These are phyloP conservation scores for Paxillus involutus DNA, from an alignment of 768 basidiomycete genomes.

Conservation along the genomic window DNA sequence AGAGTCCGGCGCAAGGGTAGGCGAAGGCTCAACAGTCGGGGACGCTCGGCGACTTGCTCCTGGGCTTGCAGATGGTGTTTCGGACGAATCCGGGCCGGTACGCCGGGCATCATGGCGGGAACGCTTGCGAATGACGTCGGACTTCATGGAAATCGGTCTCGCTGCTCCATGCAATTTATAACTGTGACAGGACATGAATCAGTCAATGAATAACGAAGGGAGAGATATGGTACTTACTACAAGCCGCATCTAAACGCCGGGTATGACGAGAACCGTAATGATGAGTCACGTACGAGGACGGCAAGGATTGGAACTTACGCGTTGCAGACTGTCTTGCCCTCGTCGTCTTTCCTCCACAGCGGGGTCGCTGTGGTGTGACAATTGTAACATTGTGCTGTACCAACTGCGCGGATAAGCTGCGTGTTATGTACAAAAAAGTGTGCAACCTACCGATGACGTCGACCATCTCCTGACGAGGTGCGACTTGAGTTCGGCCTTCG, in stretches of 20 bases:
- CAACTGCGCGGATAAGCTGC: conserved; percentile 29
- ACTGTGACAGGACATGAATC: conserved; percentile 27
- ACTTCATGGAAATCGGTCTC: conserved; percentile 89
- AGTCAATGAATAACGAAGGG: conserved; percentile 3
- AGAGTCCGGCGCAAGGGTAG: conserved; percentile 70
- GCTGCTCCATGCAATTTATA: conserved; percentile 86
- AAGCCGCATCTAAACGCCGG: conserved; percentile 61
- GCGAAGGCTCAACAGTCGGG: conserved; percentile 57
- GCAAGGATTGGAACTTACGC: conserved; percentile 56
- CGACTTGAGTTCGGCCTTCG: conserved; percentile 64
- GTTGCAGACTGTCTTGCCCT: conserved; percentile 89
- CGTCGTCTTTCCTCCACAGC: conserved; percentile 88
- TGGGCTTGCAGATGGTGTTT: conserved; percentile 75
- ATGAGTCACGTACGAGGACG: conserved; percentile 13
- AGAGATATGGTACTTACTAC: conserved; percentile 47
- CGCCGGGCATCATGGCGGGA: conserved; percentile 79
- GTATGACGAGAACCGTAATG: neutral
- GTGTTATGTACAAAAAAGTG: conserved; percentile 28
- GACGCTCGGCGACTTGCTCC: conserved; percentile 74
- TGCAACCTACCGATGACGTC: conserved; percentile 67
- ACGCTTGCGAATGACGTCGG: conserved; percentile 85
- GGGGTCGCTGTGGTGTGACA: conserved; percentile 89
- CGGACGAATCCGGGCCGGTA: conserved; percentile 48
- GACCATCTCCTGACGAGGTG: conserved; percentile 66
- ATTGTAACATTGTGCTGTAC: conserved; percentile 81